Conservation (phyloP, 1,284 basidiomycete species). For the Pterula multifida region DNA sequence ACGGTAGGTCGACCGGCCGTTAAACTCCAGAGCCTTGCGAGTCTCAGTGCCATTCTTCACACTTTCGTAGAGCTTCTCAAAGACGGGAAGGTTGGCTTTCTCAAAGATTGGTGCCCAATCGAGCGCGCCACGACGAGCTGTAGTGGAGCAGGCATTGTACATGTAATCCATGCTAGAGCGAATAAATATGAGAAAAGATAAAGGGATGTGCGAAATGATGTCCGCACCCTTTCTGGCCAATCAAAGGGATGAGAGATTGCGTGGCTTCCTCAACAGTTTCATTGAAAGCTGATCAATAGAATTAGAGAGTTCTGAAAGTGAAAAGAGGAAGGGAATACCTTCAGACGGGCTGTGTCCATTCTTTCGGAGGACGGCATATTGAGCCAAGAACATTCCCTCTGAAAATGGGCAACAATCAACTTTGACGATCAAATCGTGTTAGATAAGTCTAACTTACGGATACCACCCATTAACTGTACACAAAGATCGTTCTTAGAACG, state of each 20-base stretch:
- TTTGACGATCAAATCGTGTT: constrained; percentile 1
- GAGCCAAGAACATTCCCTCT: constrained; percentile 98
- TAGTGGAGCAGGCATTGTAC: constrained; percentile 98
- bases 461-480: constrained; percentile 89
- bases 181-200: constrained; percentile 4
- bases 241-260: constrained; percentile 94
- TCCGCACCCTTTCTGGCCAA: constrained; percentile 82
- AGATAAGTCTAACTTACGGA: constrained; percentile 66
- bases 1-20: constrained; percentile 87
- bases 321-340: constrained; percentile 9
- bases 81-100: constrained; percentile 86
- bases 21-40: constrained; percentile 93
- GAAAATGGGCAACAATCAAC: constrained; percentile 10
- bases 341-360: constrained; percentile 98
- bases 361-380: constrained; percentile 97
- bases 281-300: constrained; percentile 69
- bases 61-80: constrained; percentile 91
- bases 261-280: constrained; percentile 99
- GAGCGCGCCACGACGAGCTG: constrained; percentile 94
- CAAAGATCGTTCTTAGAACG: constrained; percentile 6
- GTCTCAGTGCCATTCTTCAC: constrained; percentile 96
- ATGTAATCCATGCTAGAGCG: constrained; percentile 94
- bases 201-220: constrained; percentile 2
- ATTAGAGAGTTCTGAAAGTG: not conserved
- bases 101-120: constrained; percentile 99